These are phyloP conservation scores for Pleurozium schreberi DNA, from an alignment of 225 moss, liverwort and hornwort genomes.

Conservation along the genomic window DNA sequence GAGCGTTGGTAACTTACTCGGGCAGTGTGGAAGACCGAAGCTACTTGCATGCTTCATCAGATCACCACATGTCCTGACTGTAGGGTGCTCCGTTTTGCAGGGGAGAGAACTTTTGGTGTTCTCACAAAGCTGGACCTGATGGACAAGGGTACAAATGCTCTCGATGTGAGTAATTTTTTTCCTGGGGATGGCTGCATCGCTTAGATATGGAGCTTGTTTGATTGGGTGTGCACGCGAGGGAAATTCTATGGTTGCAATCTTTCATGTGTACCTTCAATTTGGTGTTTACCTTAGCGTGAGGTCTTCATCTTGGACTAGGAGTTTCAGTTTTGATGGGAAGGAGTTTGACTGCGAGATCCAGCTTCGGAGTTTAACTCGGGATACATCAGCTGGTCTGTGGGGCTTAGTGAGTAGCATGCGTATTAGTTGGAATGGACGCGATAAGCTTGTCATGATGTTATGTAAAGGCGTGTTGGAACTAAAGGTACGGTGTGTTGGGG, in stretches of 20 bases:
- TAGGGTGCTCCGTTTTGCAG: not conserved
- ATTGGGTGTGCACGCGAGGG: not conserved
- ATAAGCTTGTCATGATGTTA: not conserved
- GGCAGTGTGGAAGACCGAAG: not conserved
- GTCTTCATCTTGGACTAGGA: not conserved
- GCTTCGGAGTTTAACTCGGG: not conserved
- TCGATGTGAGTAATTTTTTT: slow-evolving; percentile 11
- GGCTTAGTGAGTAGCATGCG: not conserved
- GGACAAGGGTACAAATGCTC: slow-evolving; percentile 55
- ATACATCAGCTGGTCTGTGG: not conserved
- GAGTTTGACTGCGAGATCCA: not conserved
- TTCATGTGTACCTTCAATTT: not conserved
- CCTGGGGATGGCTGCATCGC: not conserved
- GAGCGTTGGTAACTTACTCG: not conserved
- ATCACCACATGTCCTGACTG: not conserved
- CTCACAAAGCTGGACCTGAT: slow-evolving; percentile 43
- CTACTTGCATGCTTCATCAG: not conserved
- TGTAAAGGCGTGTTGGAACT: not conserved
- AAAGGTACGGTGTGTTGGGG: not conserved
- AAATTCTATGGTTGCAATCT: not conserved
- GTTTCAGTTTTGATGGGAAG: not conserved
- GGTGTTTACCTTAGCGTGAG: not conserved
- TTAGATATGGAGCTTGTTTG: not conserved
- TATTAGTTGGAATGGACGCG: not conserved
- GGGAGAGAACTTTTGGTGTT: slow-evolving; percentile 45